phyloP scores from a whole-genome alignment of 495 filamentous ascomycete species.

The Talaromyces borbonicus region DNA sequence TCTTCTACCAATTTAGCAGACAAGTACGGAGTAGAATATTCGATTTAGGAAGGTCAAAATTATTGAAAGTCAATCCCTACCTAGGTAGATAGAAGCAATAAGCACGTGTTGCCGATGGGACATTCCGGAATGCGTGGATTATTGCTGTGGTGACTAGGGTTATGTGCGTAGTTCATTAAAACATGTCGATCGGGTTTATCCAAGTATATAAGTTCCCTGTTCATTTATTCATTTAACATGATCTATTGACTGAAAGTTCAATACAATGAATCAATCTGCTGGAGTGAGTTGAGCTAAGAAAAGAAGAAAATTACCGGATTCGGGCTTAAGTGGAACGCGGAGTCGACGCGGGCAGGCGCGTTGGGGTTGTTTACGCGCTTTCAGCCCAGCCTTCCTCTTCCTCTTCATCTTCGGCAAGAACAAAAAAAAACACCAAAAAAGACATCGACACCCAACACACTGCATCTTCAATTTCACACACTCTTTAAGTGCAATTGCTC shows the following conservation, averaged over 20 bases:
- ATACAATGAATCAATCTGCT: too few species aligned
- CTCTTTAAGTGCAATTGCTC: too few species aligned
- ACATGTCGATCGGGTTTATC: not conserved
- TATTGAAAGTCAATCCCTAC: too few species aligned
- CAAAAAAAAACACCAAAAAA: constrained; percentile 6
- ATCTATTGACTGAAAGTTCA: too few species aligned
- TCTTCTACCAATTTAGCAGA: too few species aligned
- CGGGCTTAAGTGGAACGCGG: not conserved
- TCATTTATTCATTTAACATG: too few species aligned
- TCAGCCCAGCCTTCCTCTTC: not conserved
- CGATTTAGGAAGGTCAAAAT: too few species aligned
- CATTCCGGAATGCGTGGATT: not conserved
- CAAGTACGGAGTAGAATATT: too few species aligned
- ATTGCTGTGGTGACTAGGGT: constrained; percentile 3
- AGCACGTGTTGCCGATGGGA: too few species aligned
- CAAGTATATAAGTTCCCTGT: not conserved
- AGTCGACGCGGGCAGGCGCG: constrained; percentile 1
- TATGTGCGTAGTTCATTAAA: not conserved
- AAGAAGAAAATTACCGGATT: not conserved
- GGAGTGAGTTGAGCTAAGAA: not conserved
- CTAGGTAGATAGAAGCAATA: too few species aligned
- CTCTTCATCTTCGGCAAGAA: too few species aligned
- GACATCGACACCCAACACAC: too few species aligned
- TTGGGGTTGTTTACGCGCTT: constrained; percentile 1
- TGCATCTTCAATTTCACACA: not conserved